A percentile compares a stretch with the other conserved stretches of the same genome.
phyloP scores from a whole-genome alignment of 1,284 basidiomycete species.

The Coniophora puteana region DNA sequence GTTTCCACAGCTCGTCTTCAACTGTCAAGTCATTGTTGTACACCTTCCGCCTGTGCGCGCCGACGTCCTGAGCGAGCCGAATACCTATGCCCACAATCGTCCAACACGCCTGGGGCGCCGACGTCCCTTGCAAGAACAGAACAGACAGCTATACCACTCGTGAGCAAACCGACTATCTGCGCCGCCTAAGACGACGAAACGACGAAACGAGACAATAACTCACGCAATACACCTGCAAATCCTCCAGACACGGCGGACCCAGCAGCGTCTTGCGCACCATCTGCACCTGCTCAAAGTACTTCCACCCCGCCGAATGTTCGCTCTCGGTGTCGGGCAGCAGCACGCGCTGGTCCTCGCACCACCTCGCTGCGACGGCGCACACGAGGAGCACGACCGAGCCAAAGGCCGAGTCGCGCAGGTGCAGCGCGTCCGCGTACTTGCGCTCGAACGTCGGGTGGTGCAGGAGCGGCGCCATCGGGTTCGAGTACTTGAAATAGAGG shows the following conservation, averaged over 20 bases:
- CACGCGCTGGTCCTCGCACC: constrained; percentile 61
- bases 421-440: constrained; percentile 51
- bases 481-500: constrained; percentile 64
- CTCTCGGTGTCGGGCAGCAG: constrained; percentile 38
- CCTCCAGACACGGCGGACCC: constrained; percentile 49
- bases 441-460: constrained; percentile 74
- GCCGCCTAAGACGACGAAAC: too few species aligned
- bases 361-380: constrained; percentile 72
- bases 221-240: constrained; percentile 55
- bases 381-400: constrained; percentile 71
- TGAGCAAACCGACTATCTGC: not conserved
- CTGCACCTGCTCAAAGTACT: constrained; percentile 67
- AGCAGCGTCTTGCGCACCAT: constrained; percentile 43
- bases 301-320: constrained; percentile 67
- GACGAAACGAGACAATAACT: constrained; percentile 15
- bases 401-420: constrained; percentile 59
- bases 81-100: constrained; percentile 68
- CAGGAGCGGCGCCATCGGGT: constrained; percentile 65
- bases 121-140: constrained; percentile 53
- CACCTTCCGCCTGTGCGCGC: constrained; percentile 54
- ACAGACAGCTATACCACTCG: constrained; percentile 35
- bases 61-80: constrained; percentile 64
- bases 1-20: constrained; percentile 71
- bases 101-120: constrained; percentile 71
- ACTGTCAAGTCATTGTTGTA: constrained; percentile 34